A percentile compares a stretch with the other conserved stretches of the same genome.
Evolutionary conservation across 2,329 filamentous ascomycete species (phyloP).

Genomic region (Arthrocladium fulminans): DNA sequence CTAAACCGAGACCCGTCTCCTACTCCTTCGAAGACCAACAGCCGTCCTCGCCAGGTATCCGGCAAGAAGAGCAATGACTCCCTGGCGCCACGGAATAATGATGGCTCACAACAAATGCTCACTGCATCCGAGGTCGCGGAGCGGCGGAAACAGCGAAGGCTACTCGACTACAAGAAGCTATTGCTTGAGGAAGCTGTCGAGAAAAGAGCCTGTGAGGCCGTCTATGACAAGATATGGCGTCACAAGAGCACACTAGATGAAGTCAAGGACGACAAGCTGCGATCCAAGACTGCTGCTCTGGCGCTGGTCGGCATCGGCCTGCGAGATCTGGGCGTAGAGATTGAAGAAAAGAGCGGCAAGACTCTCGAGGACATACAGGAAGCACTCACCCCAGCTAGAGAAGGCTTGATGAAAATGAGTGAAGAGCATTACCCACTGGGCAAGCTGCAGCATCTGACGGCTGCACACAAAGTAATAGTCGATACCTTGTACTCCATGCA

Average conservation of each 20-base stretch:
- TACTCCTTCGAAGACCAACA: conserved; percentile 31
- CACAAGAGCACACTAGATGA: conserved; percentile 89
- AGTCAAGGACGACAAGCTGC: conserved; percentile 84
- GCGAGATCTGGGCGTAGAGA: conserved; percentile 71
- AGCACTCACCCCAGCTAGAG: conserved; percentile 61
- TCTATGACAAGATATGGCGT: conserved; percentile 82
- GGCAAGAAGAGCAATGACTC: conserved; percentile 17
- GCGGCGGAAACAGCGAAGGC: conserved; percentile 65
- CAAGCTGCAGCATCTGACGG: conserved; percentile 80
- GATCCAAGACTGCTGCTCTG: conserved; percentile 86
- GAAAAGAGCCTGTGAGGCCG: conserved; percentile 69
- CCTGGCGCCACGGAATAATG: conserved; percentile 24
- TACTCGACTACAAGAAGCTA: conserved; percentile 66
- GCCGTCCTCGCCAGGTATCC: conserved; percentile 15
- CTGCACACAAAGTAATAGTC: conserved; percentile 87
- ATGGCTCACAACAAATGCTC: conserved; percentile 70
- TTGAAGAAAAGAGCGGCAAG: conserved; percentile 44
- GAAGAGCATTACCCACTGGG: conserved; percentile 79
- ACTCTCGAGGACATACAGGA: conserved; percentile 59
- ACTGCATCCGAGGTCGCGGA: conserved; percentile 76
- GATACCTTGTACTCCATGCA: conserved; percentile 64
- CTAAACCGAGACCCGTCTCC: conserved; percentile 59
- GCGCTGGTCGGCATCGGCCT: conserved; percentile 85
- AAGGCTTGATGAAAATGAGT: conserved; percentile 71
- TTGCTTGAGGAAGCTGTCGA: conserved; percentile 88